These are phyloP conservation scores for Solanum pennellii DNA, from an alignment of 257 asterid genomes.

Conservation along the genomic window DNA sequence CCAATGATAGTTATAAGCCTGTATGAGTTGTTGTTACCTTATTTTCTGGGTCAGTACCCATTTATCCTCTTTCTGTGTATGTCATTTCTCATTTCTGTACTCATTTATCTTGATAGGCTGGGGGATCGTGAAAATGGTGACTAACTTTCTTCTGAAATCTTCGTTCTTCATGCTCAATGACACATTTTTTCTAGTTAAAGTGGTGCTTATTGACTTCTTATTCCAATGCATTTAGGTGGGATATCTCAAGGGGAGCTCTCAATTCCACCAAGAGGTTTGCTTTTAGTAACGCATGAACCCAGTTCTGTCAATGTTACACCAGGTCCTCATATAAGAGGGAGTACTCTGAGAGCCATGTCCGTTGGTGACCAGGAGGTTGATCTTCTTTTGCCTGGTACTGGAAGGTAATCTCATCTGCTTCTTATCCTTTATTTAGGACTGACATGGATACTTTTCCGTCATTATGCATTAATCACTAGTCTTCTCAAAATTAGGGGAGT, in stretches of 20 bases:
- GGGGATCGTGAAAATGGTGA: background rate
- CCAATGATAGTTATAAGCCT: background rate
- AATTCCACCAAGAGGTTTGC: constrained; percentile 38
- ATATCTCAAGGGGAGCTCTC: constrained; percentile 26
- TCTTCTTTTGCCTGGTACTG: constrained; percentile 44
- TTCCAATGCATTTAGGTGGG: constrained; percentile 14
- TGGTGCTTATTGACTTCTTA: background rate
- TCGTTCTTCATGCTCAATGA: background rate
- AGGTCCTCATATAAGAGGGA: constrained; percentile 44
- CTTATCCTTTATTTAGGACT: background rate
- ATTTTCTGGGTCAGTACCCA: background rate
- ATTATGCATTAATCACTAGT: background rate
- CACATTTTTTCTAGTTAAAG: background rate
- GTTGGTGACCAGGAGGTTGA: constrained; percentile 43
- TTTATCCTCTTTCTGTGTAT: background rate
- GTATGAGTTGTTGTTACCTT: background rate
- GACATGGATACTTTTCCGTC: background rate
- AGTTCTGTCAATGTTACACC: constrained; percentile 26
- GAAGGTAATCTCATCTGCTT: constrained; percentile 24
- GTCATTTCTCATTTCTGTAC: background rate
- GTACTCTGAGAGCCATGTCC: constrained; percentile 30
- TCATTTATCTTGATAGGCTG: background rate
- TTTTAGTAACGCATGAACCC: constrained; percentile 45
- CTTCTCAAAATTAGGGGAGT: background rate
- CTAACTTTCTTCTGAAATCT: background rate